These are phyloP conservation scores for Lasiodiplodia sp. DNA, from an alignment of 2,329 filamentous ascomycete genomes.

Conservation along the genomic window DNA sequence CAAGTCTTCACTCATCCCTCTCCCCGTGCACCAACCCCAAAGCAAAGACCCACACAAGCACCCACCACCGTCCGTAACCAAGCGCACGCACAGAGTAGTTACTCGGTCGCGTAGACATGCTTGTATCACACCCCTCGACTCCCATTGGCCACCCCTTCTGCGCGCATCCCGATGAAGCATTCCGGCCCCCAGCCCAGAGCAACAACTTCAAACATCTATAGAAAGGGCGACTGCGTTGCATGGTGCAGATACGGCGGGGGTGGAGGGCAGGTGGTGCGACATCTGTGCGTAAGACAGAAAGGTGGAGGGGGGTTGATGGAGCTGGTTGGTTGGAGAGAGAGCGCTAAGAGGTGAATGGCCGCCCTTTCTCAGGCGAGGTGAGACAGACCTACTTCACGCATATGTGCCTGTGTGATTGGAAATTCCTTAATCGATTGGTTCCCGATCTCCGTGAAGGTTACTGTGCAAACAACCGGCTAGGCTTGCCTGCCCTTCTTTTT, in stretches of 20 bases:
- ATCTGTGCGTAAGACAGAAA: neutral
- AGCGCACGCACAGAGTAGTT: no score
- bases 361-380: neutral
- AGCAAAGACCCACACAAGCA: no score
- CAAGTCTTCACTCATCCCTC: no score
- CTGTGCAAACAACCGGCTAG: neutral
- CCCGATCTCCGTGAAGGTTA: neutral
- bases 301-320: neutral
- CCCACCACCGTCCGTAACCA: no score
- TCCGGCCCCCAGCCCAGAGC: neutral
- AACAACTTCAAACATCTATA: neutral
- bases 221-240: conserved; percentile 1
- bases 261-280: neutral
- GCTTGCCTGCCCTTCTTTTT: neutral
- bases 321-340: neutral
- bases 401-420: neutral
- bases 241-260: neutral
- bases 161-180: neutral
- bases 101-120: no score
- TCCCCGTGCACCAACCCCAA: no score
- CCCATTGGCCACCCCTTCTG: neutral
- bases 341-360: neutral
- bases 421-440: neutral
- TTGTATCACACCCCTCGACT: no score
- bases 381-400: neutral